Base-by-base conservation (phyloP, 495 filamentous ascomycete species). In the Aspergillus coremiiformis region DNA sequence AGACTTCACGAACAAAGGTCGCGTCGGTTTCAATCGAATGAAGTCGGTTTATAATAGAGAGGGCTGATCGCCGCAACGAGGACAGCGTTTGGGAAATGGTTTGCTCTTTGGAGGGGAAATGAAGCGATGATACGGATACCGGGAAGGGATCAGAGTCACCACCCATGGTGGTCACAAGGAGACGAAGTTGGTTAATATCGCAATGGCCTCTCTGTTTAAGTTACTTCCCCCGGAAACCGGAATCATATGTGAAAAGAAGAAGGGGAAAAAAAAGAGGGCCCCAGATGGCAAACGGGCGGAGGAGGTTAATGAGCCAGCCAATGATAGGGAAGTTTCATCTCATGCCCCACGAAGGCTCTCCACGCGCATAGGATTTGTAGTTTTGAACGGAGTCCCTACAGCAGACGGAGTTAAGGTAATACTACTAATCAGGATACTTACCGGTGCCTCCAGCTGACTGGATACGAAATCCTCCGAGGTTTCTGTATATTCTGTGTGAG, bases 1-100 rank as follows among this genome's bases (percentile, higher is more conserved):
- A 71, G 0, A 84, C 82, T 10, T 76, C 68, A 14, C 67, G 66
- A 14, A 88, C 83, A 62, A 90, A 92, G 15, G 65, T 58, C 11
- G 84, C 81, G 66, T 93, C 88, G 12, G 77, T 63, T 53, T 74
- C 71, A 61, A 92, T 88, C 32, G 84, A 90, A 33, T 70, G 69
- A 7, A 97, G 81, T 23, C 92, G 84, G 69, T 95, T 95, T 47
- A 74, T 69, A 44, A 91, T 79, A 47, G 85, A 86, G 32, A 92
- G 79, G n/a, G 86, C 86, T 21, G 84, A 80, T 27, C 81, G 78
- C 59, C 84, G 86, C 47, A 93, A 76, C 3, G 71, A 71, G n/a
- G 71, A 66, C 14, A 76, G 67, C 0, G 70, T 73, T 55, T 76
- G 73, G 11, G 71, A 74, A 27, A 76, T 61, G 37, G 73, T 67